Conservation (phyloP, 2,329 filamentous ascomycete genomes). For the Aspergillus sp. region DNA sequence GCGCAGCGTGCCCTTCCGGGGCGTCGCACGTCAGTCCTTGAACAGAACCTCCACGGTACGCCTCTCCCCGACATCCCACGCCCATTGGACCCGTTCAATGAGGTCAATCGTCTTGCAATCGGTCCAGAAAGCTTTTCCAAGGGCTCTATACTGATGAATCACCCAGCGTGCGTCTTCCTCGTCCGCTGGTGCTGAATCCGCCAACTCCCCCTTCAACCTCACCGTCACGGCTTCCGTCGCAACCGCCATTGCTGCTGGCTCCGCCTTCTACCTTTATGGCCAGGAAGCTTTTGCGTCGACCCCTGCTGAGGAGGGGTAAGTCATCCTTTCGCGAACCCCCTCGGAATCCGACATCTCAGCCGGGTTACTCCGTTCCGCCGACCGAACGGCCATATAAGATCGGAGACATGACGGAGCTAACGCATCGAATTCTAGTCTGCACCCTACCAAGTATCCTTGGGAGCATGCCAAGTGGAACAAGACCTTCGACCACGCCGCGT, state of each 20-base stretch:
- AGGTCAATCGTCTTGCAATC: slow-evolving; percentile 28
- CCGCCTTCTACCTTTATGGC: slow-evolving; percentile 90
- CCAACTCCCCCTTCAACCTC: slow-evolving; percentile 74
- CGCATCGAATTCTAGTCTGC: slow-evolving; percentile 63
- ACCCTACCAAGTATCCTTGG: slow-evolving; percentile 91
- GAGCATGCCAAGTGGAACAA: slow-evolving; percentile 88
- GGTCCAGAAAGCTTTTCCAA: slow-evolving; percentile 27
- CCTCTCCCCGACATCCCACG: slow-evolving; percentile 40
- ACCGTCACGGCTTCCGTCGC: slow-evolving; percentile 85
- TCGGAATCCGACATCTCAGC: slow-evolving; percentile 15
- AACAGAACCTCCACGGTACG: slow-evolving; percentile 74
- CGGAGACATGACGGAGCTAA: slow-evolving; percentile 24
- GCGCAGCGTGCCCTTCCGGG: slow-evolving; percentile 83
- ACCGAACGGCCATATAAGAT: slow-evolving; percentile 23
- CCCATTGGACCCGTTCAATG: slow-evolving; percentile 29
- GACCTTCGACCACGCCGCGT: slow-evolving; percentile 97
- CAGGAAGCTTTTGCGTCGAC: slow-evolving; percentile 84
- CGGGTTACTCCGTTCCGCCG: slow-evolving; percentile 17
- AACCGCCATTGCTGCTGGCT: slow-evolving; percentile 81
- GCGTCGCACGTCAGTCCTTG: slow-evolving; percentile 71
- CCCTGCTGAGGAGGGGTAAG: slow-evolving; percentile 97
- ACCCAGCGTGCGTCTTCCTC: slow-evolving; percentile 67
- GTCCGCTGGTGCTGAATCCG: slow-evolving; percentile 65
- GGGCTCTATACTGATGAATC: slow-evolving; percentile 31
- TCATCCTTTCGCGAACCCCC: slow-evolving; percentile 28